Percentiles rank a stretch among this genome's conserved stretches.
Evolutionary conservation across 441 rosid genomes (phyloP).

Genomic region (Pelargonium australe): DNA sequence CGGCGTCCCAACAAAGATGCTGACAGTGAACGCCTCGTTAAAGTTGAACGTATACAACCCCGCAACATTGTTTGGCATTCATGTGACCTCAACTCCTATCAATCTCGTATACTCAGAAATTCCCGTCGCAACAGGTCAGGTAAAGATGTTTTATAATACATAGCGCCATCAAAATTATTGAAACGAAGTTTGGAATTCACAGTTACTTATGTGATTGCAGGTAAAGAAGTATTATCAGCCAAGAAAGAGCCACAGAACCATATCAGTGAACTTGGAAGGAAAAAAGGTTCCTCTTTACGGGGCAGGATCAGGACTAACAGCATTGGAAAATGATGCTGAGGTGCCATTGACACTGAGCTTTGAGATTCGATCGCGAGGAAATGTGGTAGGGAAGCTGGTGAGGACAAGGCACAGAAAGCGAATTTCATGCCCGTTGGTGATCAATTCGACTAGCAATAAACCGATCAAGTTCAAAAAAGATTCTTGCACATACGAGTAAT

Average conservation of each 20-base stretch:
- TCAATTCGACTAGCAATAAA: slow-evolving; percentile 46
- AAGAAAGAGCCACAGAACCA: slow-evolving; percentile 63
- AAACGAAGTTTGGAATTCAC: background rate
- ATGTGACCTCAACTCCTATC: slow-evolving; percentile 65
- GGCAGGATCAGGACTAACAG: slow-evolving; percentile 63
- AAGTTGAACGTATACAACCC: slow-evolving; percentile 64
- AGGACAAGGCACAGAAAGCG: slow-evolving; percentile 55
- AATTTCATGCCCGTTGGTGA: slow-evolving; percentile 49
- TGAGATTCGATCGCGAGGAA: slow-evolving; percentile 60
- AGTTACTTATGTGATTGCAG: slow-evolving; percentile 35
- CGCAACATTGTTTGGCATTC: slow-evolving; percentile 80
- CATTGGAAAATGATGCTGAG: slow-evolving; percentile 39
- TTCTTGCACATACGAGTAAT: slow-evolving; percentile 48
- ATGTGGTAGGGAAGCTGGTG: slow-evolving; percentile 84
- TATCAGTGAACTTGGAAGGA: slow-evolving; percentile 52
- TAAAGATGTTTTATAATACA: slow-evolving; percentile 9
- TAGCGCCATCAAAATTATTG: no score
- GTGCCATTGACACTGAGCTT: slow-evolving; percentile 55
- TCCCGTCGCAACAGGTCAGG: slow-evolving; percentile 79
- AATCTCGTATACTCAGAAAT: slow-evolving; percentile 61
- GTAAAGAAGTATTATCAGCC: slow-evolving; percentile 83
- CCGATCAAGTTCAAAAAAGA: slow-evolving; percentile 51
- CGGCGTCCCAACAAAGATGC: slow-evolving; percentile 72
- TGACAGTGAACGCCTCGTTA: slow-evolving; percentile 62
- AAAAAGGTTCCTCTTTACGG: slow-evolving; percentile 81